These are phyloP conservation scores for Fomitopsis serialis DNA, from an alignment of 768 basidiomycete genomes.

Conservation along the genomic window DNA sequence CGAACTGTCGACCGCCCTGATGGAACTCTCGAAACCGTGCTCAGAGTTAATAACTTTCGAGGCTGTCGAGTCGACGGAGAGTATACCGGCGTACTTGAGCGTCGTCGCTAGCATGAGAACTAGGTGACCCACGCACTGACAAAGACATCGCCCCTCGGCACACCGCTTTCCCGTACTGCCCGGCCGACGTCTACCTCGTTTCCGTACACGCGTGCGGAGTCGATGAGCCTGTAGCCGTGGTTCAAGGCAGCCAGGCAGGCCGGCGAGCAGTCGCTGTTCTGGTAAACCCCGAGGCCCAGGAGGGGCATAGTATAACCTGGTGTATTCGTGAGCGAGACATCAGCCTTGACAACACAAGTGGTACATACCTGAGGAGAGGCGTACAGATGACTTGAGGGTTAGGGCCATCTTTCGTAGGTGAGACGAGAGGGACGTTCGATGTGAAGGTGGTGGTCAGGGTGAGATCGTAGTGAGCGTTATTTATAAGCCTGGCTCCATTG, in stretches of 20 bases:
- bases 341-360: too few relatives aligned
- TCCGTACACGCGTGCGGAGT: slow-evolving; percentile 65
- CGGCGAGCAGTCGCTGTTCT: slow-evolving; percentile 50
- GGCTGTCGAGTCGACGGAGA: slow-evolving; percentile 32
- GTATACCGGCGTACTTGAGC: background rate
- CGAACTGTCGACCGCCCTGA: slow-evolving; percentile 55
- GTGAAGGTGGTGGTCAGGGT: too few relatives aligned
- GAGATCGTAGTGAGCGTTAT: too few relatives aligned
- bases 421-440: too few relatives aligned
- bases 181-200: slow-evolving; percentile 62
- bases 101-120: background rate
- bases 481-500: too few relatives aligned
- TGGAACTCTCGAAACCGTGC: slow-evolving; percentile 60
- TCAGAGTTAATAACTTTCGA: slow-evolving; percentile 55
- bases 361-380: too few relatives aligned
- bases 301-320: slow-evolving; percentile 55
- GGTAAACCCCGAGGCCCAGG: slow-evolving; percentile 67
- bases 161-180: slow-evolving; percentile 49
- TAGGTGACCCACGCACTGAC: slow-evolving; percentile 45
- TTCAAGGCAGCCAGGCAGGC: slow-evolving; percentile 58
- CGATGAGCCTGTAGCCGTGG: slow-evolving; percentile 71
- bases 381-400: too few relatives aligned
- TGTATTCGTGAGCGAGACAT: too few relatives aligned
- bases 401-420: too few relatives aligned
- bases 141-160: slow-evolving; percentile 59